phyloP scores from a whole-genome alignment of 768 basidiomycete genomes.

The Tylopilus felleus region DNA sequence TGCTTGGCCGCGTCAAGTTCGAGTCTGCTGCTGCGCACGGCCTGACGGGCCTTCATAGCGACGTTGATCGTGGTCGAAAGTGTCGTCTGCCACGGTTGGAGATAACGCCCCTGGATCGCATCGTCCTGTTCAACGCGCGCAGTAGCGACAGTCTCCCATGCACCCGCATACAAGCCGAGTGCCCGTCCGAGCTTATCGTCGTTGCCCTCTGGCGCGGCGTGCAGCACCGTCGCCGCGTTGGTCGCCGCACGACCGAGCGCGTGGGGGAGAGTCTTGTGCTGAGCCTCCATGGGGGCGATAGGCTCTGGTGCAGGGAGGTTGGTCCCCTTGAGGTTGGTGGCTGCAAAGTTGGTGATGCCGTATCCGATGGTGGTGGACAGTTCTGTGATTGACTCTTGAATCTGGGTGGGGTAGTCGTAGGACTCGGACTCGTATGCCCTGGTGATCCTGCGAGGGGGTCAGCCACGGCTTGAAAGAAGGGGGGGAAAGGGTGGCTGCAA shows the following conservation, averaged over 20 bases:
- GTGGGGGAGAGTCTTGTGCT: slow-evolving; percentile 97
- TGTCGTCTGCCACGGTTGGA: slow-evolving; percentile 86
- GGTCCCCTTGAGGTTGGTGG: slow-evolving; percentile 84
- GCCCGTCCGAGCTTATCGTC: slow-evolving; percentile 76
- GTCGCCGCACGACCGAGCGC: slow-evolving; percentile 84
- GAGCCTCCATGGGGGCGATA: slow-evolving; percentile 49
- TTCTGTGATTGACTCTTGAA: slow-evolving; percentile 79
- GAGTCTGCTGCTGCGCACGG: slow-evolving; percentile 72
- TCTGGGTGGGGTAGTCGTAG: slow-evolving; percentile 87
- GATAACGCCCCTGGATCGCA: slow-evolving; percentile 60
- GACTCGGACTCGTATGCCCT: slow-evolving; percentile 86
- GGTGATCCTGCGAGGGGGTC: slow-evolving; percentile 54
- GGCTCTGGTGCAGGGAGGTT: slow-evolving; percentile 73
- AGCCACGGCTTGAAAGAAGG: background rate
- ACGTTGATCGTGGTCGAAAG: slow-evolving; percentile 78
- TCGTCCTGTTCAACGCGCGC: slow-evolving; percentile 82
- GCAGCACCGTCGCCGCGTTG: slow-evolving; percentile 48
- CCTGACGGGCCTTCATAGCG: slow-evolving; percentile 89
- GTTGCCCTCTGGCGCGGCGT: slow-evolving; percentile 41
- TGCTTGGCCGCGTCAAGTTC: slow-evolving; percentile 93
- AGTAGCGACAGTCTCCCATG: slow-evolving; percentile 78
- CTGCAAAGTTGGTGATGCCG: slow-evolving; percentile 80
- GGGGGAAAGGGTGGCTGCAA: background rate
- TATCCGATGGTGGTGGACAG: slow-evolving; percentile 67
- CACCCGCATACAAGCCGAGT: slow-evolving; percentile 72